phyloP scores from a whole-genome alignment of 192 early-diverging fungal species.

The Coemansia aciculifera region DNA sequence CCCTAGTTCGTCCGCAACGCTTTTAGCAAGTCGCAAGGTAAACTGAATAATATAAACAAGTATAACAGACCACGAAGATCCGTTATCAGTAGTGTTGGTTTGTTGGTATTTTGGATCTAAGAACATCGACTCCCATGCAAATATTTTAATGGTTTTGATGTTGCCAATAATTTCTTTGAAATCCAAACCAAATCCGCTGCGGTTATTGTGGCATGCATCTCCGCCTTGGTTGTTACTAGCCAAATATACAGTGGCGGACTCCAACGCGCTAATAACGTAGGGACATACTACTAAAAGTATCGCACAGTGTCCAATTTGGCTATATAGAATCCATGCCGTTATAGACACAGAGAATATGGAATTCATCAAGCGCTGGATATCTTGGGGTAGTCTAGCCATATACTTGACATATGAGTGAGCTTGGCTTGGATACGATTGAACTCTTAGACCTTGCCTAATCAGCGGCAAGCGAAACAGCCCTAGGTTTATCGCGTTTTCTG shows the following conservation, averaged over 20 bases:
- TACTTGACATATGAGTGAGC: neutral
- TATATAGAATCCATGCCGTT: conserved; percentile 16
- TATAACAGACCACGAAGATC: conserved; percentile 27
- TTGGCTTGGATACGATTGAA: neutral
- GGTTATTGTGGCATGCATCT: too few relatives aligned
- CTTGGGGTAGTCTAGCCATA: conserved; percentile 4
- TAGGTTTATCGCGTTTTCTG: neutral
- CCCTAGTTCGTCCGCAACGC: neutral
- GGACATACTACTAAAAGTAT: conserved; percentile 15
- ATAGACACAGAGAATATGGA: neutral
- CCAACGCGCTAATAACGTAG: conserved; percentile 10
- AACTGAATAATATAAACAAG: neutral
- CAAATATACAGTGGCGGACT: neutral
- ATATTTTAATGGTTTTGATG: conserved; percentile 44
- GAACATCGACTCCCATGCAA: conserved; percentile 44
- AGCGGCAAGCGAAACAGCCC: conserved; percentile 35
- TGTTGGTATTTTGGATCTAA: neutral
- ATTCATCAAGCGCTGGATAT: neutral
- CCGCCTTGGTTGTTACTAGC: conserved; percentile 5
- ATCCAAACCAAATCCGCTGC: neutral
- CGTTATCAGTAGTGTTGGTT: neutral
- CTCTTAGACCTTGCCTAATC: conserved; percentile 9
- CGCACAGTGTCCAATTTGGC: conserved; percentile 24
- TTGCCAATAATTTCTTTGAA: conserved; percentile 19
- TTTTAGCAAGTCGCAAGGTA: neutral